Base-by-base conservation (phyloP, 352 stramenopile genomes). In the Globisporangium acanthophoron region DNA sequence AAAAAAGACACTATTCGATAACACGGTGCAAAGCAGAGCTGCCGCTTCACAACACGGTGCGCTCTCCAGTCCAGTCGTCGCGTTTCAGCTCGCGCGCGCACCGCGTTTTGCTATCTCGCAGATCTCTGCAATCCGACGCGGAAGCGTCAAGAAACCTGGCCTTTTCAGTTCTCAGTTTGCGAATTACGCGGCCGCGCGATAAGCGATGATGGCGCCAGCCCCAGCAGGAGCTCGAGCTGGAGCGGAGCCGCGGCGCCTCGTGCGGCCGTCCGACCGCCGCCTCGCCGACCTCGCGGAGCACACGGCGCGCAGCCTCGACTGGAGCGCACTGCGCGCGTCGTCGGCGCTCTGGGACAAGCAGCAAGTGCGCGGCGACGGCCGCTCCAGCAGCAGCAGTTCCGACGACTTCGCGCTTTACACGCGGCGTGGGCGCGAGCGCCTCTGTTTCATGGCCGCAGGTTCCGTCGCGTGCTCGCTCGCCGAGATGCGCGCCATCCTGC, bases 251-350 rank as follows among this genome's bases (percentile, higher is more conserved):
- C 37, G 71, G 12, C 74, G 74, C 43, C 76, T 79, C 51, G 74
- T 85, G 50, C 72, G 74, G 7, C 54, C 66, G 12, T 80, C 70
- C 35, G 72, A 85, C 61, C 63, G 65, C 35, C 71, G 71, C 5
- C 60, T 85, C 11, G 57, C 64, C 4, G 72, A 80, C 52, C 27
- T 85, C 37, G 74, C 61, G 12, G 58, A 67, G 6, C 41, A 68
- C 49, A 62, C 67, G 18, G 51, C 67, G 13, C 49, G 51, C 4
- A 55, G 45, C 7, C 70, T 81, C 21, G 60, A 79, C 55, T 58
- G 76, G 56, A 54, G 69, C 16, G 55, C 64, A 5, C 54, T 78
- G 21, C 62, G 27, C 29, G 65, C 41, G 37, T 63, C 35, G 31
- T 65, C 48, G 52, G 60, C 35, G 61, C 58, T 13, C 64, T 56